Base-by-base conservation (phyloP, 441 rosid genomes). In the Euphorbia schlechtendalii region DNA sequence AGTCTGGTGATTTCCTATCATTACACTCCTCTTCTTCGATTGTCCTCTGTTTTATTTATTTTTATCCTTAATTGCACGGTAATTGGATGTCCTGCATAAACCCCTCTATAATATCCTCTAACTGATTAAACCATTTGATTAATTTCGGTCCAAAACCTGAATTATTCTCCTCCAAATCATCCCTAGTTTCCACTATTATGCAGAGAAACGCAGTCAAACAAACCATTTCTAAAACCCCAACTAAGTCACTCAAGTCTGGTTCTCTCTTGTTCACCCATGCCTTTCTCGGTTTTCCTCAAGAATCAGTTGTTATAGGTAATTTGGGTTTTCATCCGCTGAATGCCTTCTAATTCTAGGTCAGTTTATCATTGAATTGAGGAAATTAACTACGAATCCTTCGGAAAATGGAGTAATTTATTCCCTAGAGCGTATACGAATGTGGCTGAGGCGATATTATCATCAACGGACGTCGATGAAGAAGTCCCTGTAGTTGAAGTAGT, bases 401-500 rank as follows among this genome's bases (percentile, higher is more conserved):
- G 80, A 62, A 77, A 68, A 55, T 66, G 74, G 45, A 34, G 77
- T 40, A 74, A 73, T 58, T 77, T 78, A 61, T 58, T 69, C 18
- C 65, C 68, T 40, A 65, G 74, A 57, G 70, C 79, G 20, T 89
- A 80, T 67, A 80, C 69, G 24, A 83, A 83, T 61, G 87, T 87
- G 54, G 99, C 96, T 0, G 96, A 91, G 81, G 98, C 92, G 40
- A 81, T 87, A 59, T 69, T 77, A 3, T 86, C 79, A 0, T 80
- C 96, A 0, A 92, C 94, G 24, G 99, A 94, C 53, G 70, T 77
- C 6, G 96, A 89, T 67, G 95, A 84, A 53, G 93, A 89, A 3
- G 78, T 82, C 24, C 76, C 84, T 4, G 66, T 81, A 27, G 83
- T 66, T 24, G 91, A 84, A 15, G 97, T 90, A 69, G 75, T 87